Evolutionary conservation across 805 yeast species (phyloP).

Genomic region (Ogataea neopini): DNA sequence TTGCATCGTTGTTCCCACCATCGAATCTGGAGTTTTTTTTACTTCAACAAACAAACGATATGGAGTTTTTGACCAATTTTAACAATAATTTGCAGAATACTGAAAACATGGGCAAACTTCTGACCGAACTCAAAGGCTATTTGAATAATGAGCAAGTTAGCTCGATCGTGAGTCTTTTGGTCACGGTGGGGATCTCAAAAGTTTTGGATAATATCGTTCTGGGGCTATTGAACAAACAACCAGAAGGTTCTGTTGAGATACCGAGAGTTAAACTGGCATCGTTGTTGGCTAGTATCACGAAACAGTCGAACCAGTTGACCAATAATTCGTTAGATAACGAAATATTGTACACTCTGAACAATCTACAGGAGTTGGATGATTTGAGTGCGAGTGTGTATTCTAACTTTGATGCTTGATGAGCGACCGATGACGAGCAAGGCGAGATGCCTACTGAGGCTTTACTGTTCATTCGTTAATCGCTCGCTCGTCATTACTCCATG

Average conservation of each 20-base stretch:
- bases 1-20: slow-evolving; percentile 49
- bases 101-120: slow-evolving; percentile 31
- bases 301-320: slow-evolving; percentile 50
- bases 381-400: slow-evolving; percentile 90
- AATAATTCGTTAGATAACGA: slow-evolving; percentile 35
- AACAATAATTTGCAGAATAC: slow-evolving; percentile 27
- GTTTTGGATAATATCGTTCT: slow-evolving; percentile 47
- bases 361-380: slow-evolving; percentile 70
- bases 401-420: slow-evolving; percentile 48
- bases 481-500: no score
- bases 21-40: slow-evolving; percentile 52
- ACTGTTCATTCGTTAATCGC: no score
- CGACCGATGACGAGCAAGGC: no score
- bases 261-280: slow-evolving; percentile 59
- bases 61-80: slow-evolving; percentile 37
- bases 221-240: slow-evolving; percentile 16
- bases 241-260: slow-evolving; percentile 6
- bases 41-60: slow-evolving; percentile 52
- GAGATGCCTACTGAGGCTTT: no score
- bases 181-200: slow-evolving; percentile 44
- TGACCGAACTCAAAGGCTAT: slow-evolving; percentile 33
- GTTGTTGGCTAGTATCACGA: slow-evolving; percentile 65
- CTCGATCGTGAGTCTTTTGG: slow-evolving; percentile 39
- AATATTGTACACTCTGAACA: slow-evolving; percentile 42
- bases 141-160: slow-evolving; percentile 28